Evolutionary conservation across 768 basidiomycete genomes (phyloP).

Genomic region (Pholiota molesta): DNA sequence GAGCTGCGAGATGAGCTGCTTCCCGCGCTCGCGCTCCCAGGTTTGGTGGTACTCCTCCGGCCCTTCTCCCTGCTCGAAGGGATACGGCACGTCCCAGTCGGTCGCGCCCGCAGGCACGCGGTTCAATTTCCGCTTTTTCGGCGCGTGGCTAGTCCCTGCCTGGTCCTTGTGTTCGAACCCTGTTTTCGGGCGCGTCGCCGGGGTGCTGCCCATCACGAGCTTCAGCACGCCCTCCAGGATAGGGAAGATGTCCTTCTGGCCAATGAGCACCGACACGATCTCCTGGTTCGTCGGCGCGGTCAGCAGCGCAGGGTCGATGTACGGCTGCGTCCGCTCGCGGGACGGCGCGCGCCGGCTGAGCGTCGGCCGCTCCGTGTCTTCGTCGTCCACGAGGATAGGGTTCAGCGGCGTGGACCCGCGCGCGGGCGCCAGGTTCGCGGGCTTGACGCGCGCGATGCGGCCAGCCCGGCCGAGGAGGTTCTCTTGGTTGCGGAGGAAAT

Average conservation of each 20-base stretch:
- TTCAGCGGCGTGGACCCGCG: slow-evolving; percentile 60
- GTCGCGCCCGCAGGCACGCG: slow-evolving; percentile 77
- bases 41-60: slow-evolving; percentile 62
- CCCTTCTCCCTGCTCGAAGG: slow-evolving; percentile 72
- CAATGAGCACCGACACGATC: slow-evolving; percentile 58
- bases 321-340: slow-evolving; percentile 19
- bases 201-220: slow-evolving; percentile 44
- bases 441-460: slow-evolving; percentile 65
- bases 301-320: slow-evolving; percentile 44
- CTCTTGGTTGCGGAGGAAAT: slow-evolving; percentile 75
- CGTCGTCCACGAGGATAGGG: slow-evolving; percentile 75
- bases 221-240: slow-evolving; percentile 65
- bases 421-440: slow-evolving; percentile 49
- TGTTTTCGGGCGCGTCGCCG: slow-evolving; percentile 11
- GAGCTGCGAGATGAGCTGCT: slow-evolving; percentile 64
- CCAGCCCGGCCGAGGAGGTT: slow-evolving; percentile 76
- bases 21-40: slow-evolving; percentile 69
- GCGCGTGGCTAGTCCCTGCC: slow-evolving; percentile 17
- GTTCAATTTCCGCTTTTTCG: slow-evolving; percentile 65
- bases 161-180: slow-evolving; percentile 14
- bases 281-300: slow-evolving; percentile 59
- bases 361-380: slow-evolving; percentile 47
- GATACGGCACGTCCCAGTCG: slow-evolving; percentile 86
- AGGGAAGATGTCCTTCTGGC: slow-evolving; percentile 68
- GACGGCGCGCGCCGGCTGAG: slow-evolving; percentile 24